Evolutionary conservation across 345 rosid genomes (phyloP), one percentile per base, ranked within the genome.

Genomic region (Chamaenerion angustifolium): DNA sequence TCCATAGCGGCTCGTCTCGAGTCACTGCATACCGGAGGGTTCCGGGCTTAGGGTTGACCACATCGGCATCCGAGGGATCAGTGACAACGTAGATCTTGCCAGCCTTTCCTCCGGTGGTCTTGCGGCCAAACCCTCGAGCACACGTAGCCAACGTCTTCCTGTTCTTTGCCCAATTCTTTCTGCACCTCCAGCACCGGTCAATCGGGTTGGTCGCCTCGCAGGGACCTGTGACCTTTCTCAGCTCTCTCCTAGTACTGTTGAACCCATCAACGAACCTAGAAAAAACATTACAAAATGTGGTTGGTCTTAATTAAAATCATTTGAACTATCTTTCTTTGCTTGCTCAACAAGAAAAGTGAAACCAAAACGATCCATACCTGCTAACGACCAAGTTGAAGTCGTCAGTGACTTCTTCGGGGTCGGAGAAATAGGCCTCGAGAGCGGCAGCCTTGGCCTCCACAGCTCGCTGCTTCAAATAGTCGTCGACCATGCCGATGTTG

Each of bases 1-100:
- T 89, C 95, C 95, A 89, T 40, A 79, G 75, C 0, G 97, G 94
- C 57, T 59, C 70, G 11, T 68, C 63, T 52, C 78, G 72, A 56
- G 78, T 76, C 62, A 76, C 95, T 0, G 83, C 95, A 11, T 81
- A 67, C 14, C 95, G 78, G 25, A 85, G 70, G 2, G 97, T 85
- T 53, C 95, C 97, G 1, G 68, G 78, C 49, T 59, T 85, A 0
- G 94, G 90, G 65, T 72, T 68, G 4, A 54, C 1, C 43, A 88
- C 11, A 27, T 80, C 72, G 13, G 63, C 0, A 58, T 89, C 97
- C 0, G 88, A 64, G 1, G 54, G 12, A 16, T 82, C 82, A 0
- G 70, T 76, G 16, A 89, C 97, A 0, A 76, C 55, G 49, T 85
- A 89, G 58, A 55, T 19, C 11, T 41, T 58, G 5, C 94, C 97